Evolutionary conservation across 1,284 basidiomycete genomes (phyloP).

Genomic region (Ganoderma leucocontextum): DNA sequence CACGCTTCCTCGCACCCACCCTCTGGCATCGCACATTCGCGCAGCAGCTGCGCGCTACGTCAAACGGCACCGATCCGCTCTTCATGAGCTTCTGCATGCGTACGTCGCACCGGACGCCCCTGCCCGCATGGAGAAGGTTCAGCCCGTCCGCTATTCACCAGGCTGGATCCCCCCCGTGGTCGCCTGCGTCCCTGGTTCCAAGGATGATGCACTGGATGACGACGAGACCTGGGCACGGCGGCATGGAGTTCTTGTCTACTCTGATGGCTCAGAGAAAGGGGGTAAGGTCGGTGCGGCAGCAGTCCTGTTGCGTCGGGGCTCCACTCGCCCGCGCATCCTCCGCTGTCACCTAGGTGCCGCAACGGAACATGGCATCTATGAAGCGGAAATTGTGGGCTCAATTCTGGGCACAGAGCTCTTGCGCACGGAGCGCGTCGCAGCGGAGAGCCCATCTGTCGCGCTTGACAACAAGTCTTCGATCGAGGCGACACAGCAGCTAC

Average conservation of each 20-base stretch:
- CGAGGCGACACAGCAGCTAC: background rate
- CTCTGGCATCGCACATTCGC: constrained; percentile 28
- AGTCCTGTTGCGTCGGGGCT: background rate
- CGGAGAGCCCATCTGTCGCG: background rate
- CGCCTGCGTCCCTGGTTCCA: background rate
- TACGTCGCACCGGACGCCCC: background rate
- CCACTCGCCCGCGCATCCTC: background rate
- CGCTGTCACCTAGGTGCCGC: background rate
- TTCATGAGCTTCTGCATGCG: background rate
- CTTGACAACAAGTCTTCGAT: background rate
- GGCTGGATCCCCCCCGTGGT: constrained; percentile 9
- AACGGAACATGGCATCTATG: background rate
- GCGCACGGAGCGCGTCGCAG: background rate
- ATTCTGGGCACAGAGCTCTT: background rate
- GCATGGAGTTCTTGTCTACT: constrained; percentile 18
- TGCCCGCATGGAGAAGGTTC: constrained; percentile 29
- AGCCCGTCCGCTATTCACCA: constrained; percentile 19
- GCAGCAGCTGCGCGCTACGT: background rate
- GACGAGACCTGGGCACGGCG: background rate
- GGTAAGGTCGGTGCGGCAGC: constrained; percentile 16
- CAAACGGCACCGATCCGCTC: background rate
- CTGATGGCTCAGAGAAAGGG: constrained; percentile 32
- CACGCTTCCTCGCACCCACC: constrained; percentile 45
- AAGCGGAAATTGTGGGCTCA: constrained; percentile 2
- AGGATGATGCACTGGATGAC: constrained; percentile 4